These are phyloP conservation scores for Alternaria rosae DNA, from an alignment of 2,329 filamentous ascomycete genomes.

Conservation along the genomic window DNA sequence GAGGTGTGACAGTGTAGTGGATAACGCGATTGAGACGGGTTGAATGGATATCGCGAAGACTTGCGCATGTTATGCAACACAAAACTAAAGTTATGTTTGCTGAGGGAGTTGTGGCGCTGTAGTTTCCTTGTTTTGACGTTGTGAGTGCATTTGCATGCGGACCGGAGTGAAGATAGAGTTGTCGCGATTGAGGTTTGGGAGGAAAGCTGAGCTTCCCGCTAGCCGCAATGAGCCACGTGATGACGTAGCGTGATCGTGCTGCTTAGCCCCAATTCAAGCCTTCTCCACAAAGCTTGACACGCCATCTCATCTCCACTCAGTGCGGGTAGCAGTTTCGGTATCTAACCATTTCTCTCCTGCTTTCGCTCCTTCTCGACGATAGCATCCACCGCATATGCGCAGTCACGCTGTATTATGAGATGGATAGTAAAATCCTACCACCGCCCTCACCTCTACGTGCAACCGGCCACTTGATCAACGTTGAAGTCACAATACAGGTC, in stretches of 20 bases:
- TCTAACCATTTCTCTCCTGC: not conserved
- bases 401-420: not conserved
- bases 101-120: not conserved
- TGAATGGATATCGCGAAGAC: not conserved
- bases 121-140: not conserved
- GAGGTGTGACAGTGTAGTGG: not conserved
- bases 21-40: not conserved
- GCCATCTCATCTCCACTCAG: not conserved
- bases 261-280: constrained; percentile 1
- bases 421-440: not conserved
- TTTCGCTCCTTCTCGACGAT: not conserved
- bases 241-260: not conserved
- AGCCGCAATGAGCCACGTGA: not conserved
- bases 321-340: not conserved
- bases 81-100: not conserved
- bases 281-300: constrained; percentile 8
- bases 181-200: not conserved
- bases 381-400: not conserved
- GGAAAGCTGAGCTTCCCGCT: not conserved
- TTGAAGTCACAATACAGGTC: not conserved
- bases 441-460: not conserved
- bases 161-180: not conserved
- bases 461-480: not conserved
- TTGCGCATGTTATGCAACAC: not conserved
- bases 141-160: not conserved